These are phyloP conservation scores for Kodamaea neixiangensis DNA, from an alignment of 805 yeast genomes.

Conservation along the genomic window DNA sequence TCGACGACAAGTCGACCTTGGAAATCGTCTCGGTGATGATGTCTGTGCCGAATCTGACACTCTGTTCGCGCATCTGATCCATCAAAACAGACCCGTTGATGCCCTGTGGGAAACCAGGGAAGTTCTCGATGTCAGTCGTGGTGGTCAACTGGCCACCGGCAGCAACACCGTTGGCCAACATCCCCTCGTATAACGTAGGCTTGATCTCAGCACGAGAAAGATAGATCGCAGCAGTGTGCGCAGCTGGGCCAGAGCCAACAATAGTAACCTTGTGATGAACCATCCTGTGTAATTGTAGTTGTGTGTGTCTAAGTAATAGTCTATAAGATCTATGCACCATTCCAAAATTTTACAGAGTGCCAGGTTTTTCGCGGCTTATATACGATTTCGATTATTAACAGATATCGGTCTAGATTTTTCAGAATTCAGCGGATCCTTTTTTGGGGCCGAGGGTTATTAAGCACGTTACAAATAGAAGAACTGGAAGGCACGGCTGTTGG, in stretches of 20 bases:
- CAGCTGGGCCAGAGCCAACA: slow-evolving; percentile 98
- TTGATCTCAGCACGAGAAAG: slow-evolving; percentile 94
- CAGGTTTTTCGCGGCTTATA: slow-evolving; percentile 3
- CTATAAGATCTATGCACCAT: slow-evolving; percentile 3
- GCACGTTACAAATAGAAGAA: no score
- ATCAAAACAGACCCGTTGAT: slow-evolving; percentile 84
- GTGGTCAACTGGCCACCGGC: slow-evolving; percentile 99
- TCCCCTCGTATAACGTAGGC: slow-evolving; percentile 93
- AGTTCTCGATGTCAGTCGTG: slow-evolving; percentile 97
- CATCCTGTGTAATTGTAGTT: slow-evolving; percentile 47
- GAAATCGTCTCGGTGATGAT: slow-evolving; percentile 94
- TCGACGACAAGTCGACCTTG: slow-evolving; percentile 81
- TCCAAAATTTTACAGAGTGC: neutral
- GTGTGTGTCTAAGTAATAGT: slow-evolving; percentile 7
- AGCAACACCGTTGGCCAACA: slow-evolving; percentile 96
- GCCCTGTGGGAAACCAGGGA: slow-evolving; percentile 98
- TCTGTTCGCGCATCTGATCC: slow-evolving; percentile 93
- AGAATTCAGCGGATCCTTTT: neutral
- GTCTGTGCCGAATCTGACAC: slow-evolving; percentile 85
- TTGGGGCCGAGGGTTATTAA: neutral
- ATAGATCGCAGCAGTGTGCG: slow-evolving; percentile 98
- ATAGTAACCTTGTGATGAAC: slow-evolving; percentile 83
- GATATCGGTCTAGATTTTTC: slow-evolving; percentile 1
- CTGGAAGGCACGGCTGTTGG: no score
- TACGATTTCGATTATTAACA: slow-evolving; percentile 3